Percentiles rank a stretch among this genome's conserved stretches.
Conservation (phyloP, 768 basidiomycete species). For the Tubosaeta sp. region DNA sequence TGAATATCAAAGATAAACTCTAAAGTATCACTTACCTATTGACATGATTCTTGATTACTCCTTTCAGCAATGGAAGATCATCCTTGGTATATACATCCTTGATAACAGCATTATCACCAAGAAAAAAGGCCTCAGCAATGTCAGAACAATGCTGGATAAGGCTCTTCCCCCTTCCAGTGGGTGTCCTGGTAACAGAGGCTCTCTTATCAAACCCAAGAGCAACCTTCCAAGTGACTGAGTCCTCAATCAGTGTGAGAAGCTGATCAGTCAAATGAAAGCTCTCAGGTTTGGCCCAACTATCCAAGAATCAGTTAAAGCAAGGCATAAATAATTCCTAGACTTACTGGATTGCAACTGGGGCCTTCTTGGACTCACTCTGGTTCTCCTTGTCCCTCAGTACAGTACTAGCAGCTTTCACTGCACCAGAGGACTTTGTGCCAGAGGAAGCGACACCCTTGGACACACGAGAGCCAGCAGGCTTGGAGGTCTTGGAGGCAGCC, state of each 20-base stretch:
- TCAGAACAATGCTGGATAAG: conserved; percentile 1
- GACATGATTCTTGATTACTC: background rate
- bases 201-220: conserved; percentile 22
- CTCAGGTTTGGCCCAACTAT: conserved; percentile 8
- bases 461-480: too few species aligned
- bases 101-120: too few species aligned
- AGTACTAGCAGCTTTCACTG: too few species aligned
- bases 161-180: conserved; percentile 6
- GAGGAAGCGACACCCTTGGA: too few species aligned
- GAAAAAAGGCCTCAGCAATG: conserved; percentile 9
- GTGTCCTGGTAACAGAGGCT: background rate
- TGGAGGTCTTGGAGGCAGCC: too few species aligned
- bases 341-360: too few species aligned
- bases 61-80: too few species aligned
- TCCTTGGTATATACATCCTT: too few species aligned
- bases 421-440: too few species aligned
- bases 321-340: background rate
- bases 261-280: conserved; percentile 12
- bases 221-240: conserved; percentile 13
- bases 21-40: background rate
- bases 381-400: background rate
- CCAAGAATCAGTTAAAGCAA: background rate
- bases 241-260: conserved; percentile 20
- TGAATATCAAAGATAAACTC: background rate
- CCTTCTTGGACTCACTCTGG: background rate